Base-by-base conservation (phyloP, 805 yeast genomes). In the Teunomyces cretensis region DNA sequence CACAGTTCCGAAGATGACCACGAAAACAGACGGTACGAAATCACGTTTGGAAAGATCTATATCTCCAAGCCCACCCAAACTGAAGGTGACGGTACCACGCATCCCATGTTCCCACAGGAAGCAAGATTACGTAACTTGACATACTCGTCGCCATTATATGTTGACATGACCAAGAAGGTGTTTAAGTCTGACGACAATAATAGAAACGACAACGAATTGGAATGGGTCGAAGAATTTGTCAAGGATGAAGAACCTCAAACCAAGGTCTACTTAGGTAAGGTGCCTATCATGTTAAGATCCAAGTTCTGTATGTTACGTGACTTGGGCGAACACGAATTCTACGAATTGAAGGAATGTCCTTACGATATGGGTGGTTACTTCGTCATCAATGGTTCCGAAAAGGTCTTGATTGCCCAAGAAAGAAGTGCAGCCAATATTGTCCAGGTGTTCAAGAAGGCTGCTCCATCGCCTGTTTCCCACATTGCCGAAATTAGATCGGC, bases 341-440 rank as follows among this genome's bases (percentile, higher is more conserved):
- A 91, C 70, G 96, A 90, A 58, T 80, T 94, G 62, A 91, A 94
- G 68, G 99, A 94, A 71, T 94, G 99, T 72, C 99, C 99, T 27
- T 94, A 88, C 69, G 99, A 94, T 77, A 96, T 94, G 95, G 99
- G 99, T 68, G 99, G 99, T 51, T 94, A 94, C 69, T 94, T 94
- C 64, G 91, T 94, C 56, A 94, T 94, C 62, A 94, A 94, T 72
- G 99, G 99, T 58, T 89, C 97, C 15, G 99, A 94, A 67, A 94
- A 94, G 67, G 99, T 94, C 45, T 76, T 94, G 60, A 94, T 94
- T 74, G 99, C 99, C 27, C 99, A 94, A 72, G 99, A 94, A 70
- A 83, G 99, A 67, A 84, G 94, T 48, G 98, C 99, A 11, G 99
- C 99, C 40, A 94, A 94, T 64, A 94, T 94, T 54, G 99, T 94